Evolutionary conservation across 2,329 filamentous ascomycete species (phyloP), one percentile per base, ranked within the genome.

Genomic region (Coleophoma crateriformis): DNA sequence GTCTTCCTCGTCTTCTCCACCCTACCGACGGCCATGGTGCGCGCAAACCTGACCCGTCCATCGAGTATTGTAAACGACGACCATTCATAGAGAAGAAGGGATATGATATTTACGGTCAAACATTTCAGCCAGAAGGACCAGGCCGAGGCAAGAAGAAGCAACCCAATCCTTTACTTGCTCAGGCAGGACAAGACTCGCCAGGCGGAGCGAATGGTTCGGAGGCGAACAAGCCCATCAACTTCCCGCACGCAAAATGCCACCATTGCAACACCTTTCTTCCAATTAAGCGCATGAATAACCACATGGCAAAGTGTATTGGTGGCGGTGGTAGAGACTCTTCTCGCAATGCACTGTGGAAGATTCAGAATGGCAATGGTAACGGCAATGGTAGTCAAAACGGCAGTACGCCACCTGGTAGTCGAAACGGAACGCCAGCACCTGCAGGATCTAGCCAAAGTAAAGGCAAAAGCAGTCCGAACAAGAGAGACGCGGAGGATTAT

Each of bases 21-120:
- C 87, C 87, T 15, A 85, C 82, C 58, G 83, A 86, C 61, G 85
- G 85, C 58, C 84, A 80, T 59, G 84, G 85, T 42, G 77, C 83
- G 12, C 71, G 71, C 61, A 82, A 81, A 62, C 83, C 83, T 40
- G 81, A 85, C 50, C 86, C 86, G 0, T 74, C 77, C 55, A 73
- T 84, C 57, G 81, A 85, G 57, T 91, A 90, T 73, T 92, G 88
- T 76, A 88, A 88, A 68, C 83, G 84, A 56, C 82, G 86, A 53
- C 87, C 87, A 0, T 91, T 86, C 72, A 87, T 89, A 53, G 81
- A 88, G 58, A 84, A 87, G 64, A 75, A 82, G 2, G 86, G 86
- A 52, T 87, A 84, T 69, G 87, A 92, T 67, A 88, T 91, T 56
- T 90, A 90, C 67, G 87, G 86, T 46, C 88, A 90, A 67, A 88